Conservation (phyloP, 2,329 filamentous ascomycete genomes). For the Saccharata proteae region DNA sequence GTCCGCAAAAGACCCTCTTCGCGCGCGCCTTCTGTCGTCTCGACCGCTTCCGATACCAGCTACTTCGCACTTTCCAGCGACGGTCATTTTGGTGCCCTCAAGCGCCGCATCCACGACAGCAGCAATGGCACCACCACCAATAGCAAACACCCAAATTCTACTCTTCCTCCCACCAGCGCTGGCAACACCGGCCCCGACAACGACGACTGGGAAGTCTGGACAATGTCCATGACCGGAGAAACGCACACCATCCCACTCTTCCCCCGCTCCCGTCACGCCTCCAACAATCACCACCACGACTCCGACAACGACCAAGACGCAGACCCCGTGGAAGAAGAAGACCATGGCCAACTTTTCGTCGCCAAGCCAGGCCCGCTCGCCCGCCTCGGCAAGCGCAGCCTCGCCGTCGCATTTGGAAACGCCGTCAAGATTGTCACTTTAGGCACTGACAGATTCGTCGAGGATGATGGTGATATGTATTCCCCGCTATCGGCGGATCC, state of each 20-base stretch:
- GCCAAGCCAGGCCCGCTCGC: conserved; percentile 53
- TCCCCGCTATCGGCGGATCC: too few species aligned
- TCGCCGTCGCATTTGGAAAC: conserved; percentile 62
- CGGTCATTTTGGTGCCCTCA: conserved; percentile 4
- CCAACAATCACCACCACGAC: conserved; percentile 1
- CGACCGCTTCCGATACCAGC: conserved; percentile 5
- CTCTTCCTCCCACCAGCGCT: neutral
- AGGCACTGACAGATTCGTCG: conserved; percentile 53
- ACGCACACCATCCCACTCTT: conserved; percentile 28
- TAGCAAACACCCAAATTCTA: neutral
- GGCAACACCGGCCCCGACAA: conserved; percentile 11
- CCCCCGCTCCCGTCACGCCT: conserved; percentile 4
- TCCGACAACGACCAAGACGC: too few species aligned
- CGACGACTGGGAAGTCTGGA: conserved; percentile 44
- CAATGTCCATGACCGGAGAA: conserved; percentile 35
- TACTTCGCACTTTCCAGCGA: conserved; percentile 6
- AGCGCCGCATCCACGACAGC: conserved; percentile 3
- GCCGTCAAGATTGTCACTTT: conserved; percentile 58
- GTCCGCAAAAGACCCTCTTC: conserved; percentile 37
- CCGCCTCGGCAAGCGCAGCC: conserved; percentile 49
- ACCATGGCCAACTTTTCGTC: conserved; percentile 50
- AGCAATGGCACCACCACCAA: neutral
- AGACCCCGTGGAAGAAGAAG: conserved; percentile 28
- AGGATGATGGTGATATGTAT: conserved; percentile 6
- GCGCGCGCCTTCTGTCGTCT: conserved; percentile 16